Evolutionary conservation across 2,329 filamentous ascomycete genomes (phyloP), one percentile per base, ranked within the genome.

Genomic region (Cordyceps javanica): DNA sequence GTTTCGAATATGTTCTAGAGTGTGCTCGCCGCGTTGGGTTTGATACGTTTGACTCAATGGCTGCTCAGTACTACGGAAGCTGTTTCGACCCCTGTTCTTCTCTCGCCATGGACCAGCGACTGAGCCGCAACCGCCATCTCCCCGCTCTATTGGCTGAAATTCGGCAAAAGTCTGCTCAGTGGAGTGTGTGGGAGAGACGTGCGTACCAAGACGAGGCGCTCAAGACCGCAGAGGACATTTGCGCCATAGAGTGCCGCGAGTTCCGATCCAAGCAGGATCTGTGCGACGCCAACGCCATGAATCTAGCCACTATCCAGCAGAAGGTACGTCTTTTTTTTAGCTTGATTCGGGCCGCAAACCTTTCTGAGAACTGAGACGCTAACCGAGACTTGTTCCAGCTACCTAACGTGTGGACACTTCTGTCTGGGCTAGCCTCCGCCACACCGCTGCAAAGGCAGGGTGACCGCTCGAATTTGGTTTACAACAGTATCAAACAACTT

Each of bases 151-250:
- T 62, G 6, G 46, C 58, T 10, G 59, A 61, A 14, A 48, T 60
- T 21, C 56, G 53, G 5, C 55, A 58, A 26, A 49, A 55, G 19
- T 56, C 60, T 11, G 14, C 32, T 16, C 55, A 58, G 32, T 67
- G 62, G 66, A 65, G 61, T n/a, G 49, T 54, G 3, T 66, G 62
- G 68, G 63, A 65, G 57, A 61, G 66, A 14, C 59, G 60, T 8
- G 66, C 62, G 1, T 67, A 69, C 44, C 61, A 65, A 7, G 65
- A 68, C 5, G 65, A 68, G 46, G 62, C 68, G n/a, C 58, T 68
- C 19, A 64, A 63, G 34, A 63, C 62, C 2, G 62, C 63, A 30
- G 62, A 65, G 42, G 53, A 52, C 19, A 59, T 59, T 28, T 59
- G 58, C 41, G 58, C 58, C 28, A 38, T 48, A 0, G 58, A 59